Conservation (phyloP, 2,329 filamentous ascomycete genomes). For the Akanthomyces muscarius region DNA sequence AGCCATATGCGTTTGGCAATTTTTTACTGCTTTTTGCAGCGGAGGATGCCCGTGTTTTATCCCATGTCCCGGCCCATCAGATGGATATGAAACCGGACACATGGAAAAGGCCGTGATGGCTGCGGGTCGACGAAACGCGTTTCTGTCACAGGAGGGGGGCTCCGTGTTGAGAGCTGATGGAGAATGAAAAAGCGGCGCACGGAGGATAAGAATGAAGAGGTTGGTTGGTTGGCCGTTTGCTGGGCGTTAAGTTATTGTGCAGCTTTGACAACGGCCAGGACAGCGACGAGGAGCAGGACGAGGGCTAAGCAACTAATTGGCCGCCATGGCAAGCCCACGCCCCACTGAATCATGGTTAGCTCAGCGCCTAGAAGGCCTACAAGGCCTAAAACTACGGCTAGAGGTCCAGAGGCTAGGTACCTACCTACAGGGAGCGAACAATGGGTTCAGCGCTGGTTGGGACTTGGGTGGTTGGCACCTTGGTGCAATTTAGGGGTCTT, state of each 20-base stretch:
- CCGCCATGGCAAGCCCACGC: not conserved
- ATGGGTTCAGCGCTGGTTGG: no score
- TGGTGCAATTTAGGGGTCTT: no score
- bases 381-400: no score
- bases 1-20: not conserved
- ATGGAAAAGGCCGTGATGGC: not conserved
- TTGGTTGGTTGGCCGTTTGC: not conserved
- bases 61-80: not conserved
- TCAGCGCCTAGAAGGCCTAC: not conserved
- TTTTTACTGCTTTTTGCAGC: not conserved
- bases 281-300: no score
- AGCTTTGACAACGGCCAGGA: not conserved
- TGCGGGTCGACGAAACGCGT: constrained; percentile 11
- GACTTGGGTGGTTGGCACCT: no score
- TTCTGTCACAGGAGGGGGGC: constrained; percentile 11
- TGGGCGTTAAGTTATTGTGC: not conserved
- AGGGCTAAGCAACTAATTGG: not conserved
- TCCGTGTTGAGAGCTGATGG: constrained; percentile 2
- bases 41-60: not conserved
- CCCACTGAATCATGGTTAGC: not conserved
- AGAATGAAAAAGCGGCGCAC: not conserved
- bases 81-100: constrained; percentile 13
- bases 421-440: no score
- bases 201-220: not conserved
- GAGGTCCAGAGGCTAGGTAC: no score